Evolutionary conservation across 139 green algal genomes (phyloP).

Genomic region (Chlorella sp.): DNA sequence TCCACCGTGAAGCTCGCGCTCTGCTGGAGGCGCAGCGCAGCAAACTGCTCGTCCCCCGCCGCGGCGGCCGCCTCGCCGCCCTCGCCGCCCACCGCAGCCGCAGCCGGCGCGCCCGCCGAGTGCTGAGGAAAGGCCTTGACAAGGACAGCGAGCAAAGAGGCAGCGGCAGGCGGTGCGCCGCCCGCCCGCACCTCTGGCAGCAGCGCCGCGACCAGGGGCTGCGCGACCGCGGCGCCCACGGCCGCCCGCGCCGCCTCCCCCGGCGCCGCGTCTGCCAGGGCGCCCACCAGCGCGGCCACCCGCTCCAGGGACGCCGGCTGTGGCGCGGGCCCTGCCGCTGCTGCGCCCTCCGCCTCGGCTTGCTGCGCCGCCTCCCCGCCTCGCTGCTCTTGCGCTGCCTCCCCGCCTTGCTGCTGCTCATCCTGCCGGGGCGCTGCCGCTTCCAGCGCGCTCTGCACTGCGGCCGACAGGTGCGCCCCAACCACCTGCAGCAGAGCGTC

Average conservation of each 20-base stretch:
- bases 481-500: constrained; percentile 12
- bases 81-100: not conserved
- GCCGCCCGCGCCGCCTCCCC: not conserved
- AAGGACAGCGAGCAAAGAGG: constrained; percentile 19
- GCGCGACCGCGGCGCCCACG: constrained; percentile 4
- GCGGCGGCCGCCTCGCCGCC: not conserved
- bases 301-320: not conserved
- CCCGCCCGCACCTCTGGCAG: constrained; percentile 29
- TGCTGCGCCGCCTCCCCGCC: not conserved
- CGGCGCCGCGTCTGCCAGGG: not conserved
- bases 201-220: constrained; percentile 16
- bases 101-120: not conserved
- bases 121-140: constrained; percentile 33
- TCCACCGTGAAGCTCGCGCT: constrained; percentile 31
- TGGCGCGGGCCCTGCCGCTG: not conserved
- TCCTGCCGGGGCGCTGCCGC: not conserved
- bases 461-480: not conserved
- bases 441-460: constrained; percentile 12
- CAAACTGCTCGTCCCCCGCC: not conserved
- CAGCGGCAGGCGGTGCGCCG: constrained; percentile 1
- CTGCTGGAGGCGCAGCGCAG: constrained; percentile 17
- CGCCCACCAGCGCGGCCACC: not conserved
- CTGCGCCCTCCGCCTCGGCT: not conserved
- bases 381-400: not conserved
- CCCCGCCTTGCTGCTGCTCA: constrained; percentile 9